phyloP scores from a whole-genome alignment of 805 yeast species.

The Lipomyces lipofer region DNA sequence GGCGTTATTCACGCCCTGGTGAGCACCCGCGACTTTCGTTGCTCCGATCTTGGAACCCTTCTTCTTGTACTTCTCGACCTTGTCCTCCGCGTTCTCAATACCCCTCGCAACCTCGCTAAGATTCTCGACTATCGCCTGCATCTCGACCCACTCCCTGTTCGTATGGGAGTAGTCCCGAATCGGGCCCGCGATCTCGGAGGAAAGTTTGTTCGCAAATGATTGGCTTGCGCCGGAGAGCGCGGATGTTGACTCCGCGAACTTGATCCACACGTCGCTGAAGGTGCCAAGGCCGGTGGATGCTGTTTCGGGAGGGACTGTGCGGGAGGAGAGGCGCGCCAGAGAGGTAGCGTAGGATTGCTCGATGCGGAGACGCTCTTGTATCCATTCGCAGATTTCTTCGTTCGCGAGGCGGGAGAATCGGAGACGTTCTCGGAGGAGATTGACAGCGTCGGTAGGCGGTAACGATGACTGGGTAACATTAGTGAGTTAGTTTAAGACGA shows the following conservation, averaged over 20 bases:
- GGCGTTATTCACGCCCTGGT: constrained; percentile 46
- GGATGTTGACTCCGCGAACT: constrained; percentile 33
- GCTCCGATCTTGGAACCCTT: constrained; percentile 31
- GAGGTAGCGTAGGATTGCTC: constrained; percentile 51
- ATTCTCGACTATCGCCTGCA: constrained; percentile 48
- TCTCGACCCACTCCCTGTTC: constrained; percentile 57
- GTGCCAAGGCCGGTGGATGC: constrained; percentile 34
- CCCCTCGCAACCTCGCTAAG: constrained; percentile 48
- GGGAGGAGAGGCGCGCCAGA: constrained; percentile 43
- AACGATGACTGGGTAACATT: constrained; percentile 41
- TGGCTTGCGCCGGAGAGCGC: constrained; percentile 38
- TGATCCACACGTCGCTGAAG: constrained; percentile 35
- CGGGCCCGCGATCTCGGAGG: constrained; percentile 43
- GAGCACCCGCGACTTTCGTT: constrained; percentile 45
- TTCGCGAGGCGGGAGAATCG: constrained; percentile 57
- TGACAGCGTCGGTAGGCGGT: constrained; percentile 60
- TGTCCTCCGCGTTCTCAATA: constrained; percentile 46
- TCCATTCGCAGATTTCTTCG: constrained; percentile 61
- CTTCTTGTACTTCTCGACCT: constrained; percentile 42
- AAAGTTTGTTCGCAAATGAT: constrained; percentile 41
- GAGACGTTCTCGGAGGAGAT: constrained; percentile 57
- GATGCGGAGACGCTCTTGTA: constrained; percentile 54
- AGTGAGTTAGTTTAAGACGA: neutral
- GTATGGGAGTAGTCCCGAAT: constrained; percentile 50
- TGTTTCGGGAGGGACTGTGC: constrained; percentile 33